phyloP scores from a whole-genome alignment of 495 filamentous ascomycete genomes.

The Lepraria neglecta region DNA sequence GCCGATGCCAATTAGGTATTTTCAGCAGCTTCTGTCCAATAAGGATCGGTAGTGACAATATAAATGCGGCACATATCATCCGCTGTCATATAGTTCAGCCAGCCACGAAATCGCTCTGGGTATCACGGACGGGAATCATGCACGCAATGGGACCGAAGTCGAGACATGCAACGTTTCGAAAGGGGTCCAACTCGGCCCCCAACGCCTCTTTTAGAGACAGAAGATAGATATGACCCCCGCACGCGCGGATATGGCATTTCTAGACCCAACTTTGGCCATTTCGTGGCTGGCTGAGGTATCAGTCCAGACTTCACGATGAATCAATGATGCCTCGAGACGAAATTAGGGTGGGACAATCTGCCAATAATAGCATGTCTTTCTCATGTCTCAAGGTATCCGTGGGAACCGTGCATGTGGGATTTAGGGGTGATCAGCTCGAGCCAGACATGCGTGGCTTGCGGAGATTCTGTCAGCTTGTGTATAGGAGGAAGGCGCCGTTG shows the following conservation, averaged over 20 bases:
- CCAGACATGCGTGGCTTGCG: neutral
- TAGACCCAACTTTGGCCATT: neutral
- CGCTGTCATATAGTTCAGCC: constrained; percentile 9
- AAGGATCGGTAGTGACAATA: neutral
- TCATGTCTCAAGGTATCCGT: neutral
- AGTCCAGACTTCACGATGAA: neutral
- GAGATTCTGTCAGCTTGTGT: too few species aligned
- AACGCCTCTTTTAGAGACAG: neutral
- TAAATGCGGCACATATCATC: neutral
- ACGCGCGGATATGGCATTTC: constrained; percentile 1
- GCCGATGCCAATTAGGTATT: neutral
- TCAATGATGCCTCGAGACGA: neutral
- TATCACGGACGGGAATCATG: neutral
- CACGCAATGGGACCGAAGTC: neutral
- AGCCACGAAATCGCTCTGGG: neutral
- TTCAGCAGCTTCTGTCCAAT: neutral
- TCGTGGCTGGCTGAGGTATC: neutral
- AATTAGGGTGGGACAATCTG: neutral
- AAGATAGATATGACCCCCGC: neutral
- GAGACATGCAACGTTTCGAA: neutral
- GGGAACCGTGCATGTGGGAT: neutral
- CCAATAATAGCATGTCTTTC: constrained; percentile 4
- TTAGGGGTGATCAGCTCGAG: neutral
- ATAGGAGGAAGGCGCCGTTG: too few species aligned
- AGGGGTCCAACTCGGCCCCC: neutral